Evolutionary conservation across 495 filamentous ascomycete species (phyloP), one percentile per base, ranked within the genome.

Genomic region (Umbilicaria muhlenbergii): DNA sequence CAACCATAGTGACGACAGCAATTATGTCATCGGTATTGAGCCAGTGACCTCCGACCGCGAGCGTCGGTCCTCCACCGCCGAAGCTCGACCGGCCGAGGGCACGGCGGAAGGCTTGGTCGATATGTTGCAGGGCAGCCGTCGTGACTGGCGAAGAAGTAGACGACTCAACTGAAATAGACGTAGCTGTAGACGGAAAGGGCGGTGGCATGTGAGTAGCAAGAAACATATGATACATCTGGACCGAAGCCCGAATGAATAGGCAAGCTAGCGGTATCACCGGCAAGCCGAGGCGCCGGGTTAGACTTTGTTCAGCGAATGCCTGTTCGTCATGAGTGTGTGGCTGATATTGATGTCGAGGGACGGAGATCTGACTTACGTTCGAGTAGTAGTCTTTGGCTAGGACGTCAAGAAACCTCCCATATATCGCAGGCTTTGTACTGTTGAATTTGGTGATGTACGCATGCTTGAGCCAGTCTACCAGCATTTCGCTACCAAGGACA

Each of bases 161-260:
- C 0, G 69, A 69, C 34, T 69, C 65, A 0, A 83, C 63, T 2
- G 83, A 76, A 16, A 78, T 56, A 3, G 73, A 70, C 11, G 74
- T 77, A 0, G 82, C 74, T 13, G 71, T 70, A 0, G 83, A 86
- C 5, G 81, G 74, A 7, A 86, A 67, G 0, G 83, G 81, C 2
- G 76, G 71, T 8, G 84, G 82, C 12, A 93, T 65, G 48, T 92
- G 73, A 0, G 83, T 86, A 6, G 88, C 81, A 11, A 96, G 74
- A 61, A 96, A 93, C 88, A 95, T 95, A 61, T 95, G 83, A 61
- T 99, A 99, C 11, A 88, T 95, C 58, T 99, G 91, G 15, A 96
- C 72, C 2, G 83, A 85, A 32, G 92, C 83, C 21, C 91, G 80
- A 57, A 99, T 88, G 63, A 96, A 96, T 41, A 99, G 81, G 52